Evolutionary conservation across 176 grass and related monocot species (phyloP).

Genomic region (Tillandsia leiboldiana): DNA sequence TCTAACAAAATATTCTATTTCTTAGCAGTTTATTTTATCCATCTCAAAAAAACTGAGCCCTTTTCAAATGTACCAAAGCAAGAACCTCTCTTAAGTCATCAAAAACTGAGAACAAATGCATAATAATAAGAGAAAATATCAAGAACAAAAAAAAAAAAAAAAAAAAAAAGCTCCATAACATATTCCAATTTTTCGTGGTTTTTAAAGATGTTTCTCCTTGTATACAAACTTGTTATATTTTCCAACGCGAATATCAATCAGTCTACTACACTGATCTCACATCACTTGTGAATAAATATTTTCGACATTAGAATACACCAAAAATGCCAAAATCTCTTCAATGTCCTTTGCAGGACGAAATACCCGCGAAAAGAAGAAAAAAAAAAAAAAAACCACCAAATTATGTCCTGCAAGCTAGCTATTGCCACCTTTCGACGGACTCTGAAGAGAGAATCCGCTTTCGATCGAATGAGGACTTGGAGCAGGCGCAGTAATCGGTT

Average conservation of each 20-base stretch:
- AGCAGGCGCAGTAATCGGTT: neutral
- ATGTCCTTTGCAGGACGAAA: neutral
- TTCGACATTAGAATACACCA: neutral
- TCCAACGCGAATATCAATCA: neutral
- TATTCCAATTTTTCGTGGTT: no score
- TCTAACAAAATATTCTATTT: no score
- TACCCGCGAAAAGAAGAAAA: neutral
- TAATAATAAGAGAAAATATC: no score
- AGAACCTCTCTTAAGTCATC: no score
- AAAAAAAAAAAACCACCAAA: neutral
- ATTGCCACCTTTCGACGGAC: neutral
- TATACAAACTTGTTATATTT: neutral
- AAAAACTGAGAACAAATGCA: no score
- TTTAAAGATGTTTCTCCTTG: neutral
- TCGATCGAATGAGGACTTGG: neutral
- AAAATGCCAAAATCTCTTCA: neutral
- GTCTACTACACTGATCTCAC: neutral
- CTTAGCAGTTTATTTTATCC: no score
- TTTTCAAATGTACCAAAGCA: no score
- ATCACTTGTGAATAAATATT: neutral
- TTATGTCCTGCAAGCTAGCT: neutral
- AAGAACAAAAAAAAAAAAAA: no score
- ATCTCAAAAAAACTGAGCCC: no score
- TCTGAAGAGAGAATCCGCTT: conserved; percentile 19
- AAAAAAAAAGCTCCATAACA: no score